Base-by-base conservation (phyloP, 495 filamentous ascomycete genomes). In the Penicillium crystallinum region DNA sequence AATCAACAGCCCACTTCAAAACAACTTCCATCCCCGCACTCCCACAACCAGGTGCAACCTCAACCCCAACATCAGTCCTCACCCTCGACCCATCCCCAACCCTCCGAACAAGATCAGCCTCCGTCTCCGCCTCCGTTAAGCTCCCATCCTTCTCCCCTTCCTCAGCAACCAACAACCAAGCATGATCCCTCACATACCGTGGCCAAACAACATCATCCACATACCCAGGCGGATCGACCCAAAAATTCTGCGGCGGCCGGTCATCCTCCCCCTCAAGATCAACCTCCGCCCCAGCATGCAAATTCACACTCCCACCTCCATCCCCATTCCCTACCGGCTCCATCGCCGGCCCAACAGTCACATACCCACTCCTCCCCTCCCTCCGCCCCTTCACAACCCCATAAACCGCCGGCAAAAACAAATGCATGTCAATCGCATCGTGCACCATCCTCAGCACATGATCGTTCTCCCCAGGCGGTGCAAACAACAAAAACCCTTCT, bases 141-240 rank as follows among this genome's bases (percentile, higher is more conserved):
- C 51, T 19, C 12, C 44, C 40, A 9, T 76, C 79, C 40, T 85
- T 8, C 19, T 19, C 77, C 0, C 85, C 83, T 65, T 88, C 77
- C 3, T 79, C 82, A 18, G 72, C 71, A 52, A 83, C 57, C 66
- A 96, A 88, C 57, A 97, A 68, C 73, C 84, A 90, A 49, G 71
- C 66, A 72, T 97, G 90, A 64, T 86, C 79, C 57, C 76, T 73
- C 18, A 87, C 88, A 66, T 96, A 97, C 54, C 90, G 88, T 23
- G 91, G 91, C 93, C 93, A 98, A 3, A 98, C 93, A 49, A 98
- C 79, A 69, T 87, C 79, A 59, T 98, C 93, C 39, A 97, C 90
- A 69, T 97, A 98, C 0, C 89, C 91, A 1, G 87, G 88, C 2
- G 93, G 93, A 66, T 98, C 93, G 17, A 81, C 77, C 93, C 92